Percentiles rank a stretch among this genome's conserved stretches.
phyloP scores from a whole-genome alignment of 495 filamentous ascomycete genomes.

The Cercophora sp. region DNA sequence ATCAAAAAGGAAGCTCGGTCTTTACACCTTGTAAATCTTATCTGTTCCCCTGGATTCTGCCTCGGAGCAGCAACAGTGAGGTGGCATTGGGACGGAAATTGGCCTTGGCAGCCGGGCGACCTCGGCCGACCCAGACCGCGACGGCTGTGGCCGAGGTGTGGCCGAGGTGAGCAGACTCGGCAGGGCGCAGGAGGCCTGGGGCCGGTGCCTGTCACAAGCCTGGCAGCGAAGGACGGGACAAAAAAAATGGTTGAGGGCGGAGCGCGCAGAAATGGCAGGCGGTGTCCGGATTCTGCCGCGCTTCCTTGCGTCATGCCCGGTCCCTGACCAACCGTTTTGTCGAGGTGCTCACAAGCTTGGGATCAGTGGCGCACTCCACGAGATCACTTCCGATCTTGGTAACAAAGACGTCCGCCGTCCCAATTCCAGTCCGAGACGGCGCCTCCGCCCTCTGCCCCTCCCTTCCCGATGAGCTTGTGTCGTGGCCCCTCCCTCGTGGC shows the following conservation, averaged over 20 bases:
- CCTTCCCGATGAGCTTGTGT: slow-evolving; percentile 3
- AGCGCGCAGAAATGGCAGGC: slow-evolving; percentile 16
- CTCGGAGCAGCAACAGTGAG: not conserved
- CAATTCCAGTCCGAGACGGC: not conserved
- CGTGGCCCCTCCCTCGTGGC: slow-evolving; percentile 1
- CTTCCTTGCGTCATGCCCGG: slow-evolving; percentile 25
- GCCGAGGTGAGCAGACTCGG: not conserved
- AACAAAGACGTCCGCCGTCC: not conserved
- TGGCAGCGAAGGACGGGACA: not conserved
- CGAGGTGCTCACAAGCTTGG: not conserved
- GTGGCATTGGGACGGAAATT: not conserved
- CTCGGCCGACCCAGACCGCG: slow-evolving; percentile 14
- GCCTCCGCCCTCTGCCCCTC: not conserved
- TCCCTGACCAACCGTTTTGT: no score
- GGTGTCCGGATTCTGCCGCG: slow-evolving; percentile 20
- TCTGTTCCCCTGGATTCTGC: not conserved
- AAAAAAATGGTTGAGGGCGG: slow-evolving; percentile 5
- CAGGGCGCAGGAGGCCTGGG: not conserved
- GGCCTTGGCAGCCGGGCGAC: not conserved
- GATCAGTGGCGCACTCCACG: not conserved
- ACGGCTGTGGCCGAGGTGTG: slow-evolving; percentile 15
- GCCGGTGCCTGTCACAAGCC: slow-evolving; percentile 18
- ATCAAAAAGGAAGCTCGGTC: no score
- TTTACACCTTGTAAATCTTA: no score
- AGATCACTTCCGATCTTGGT: not conserved